These are phyloP conservation scores for Nemania serpens DNA, from an alignment of 2,329 filamentous ascomycete species.

Conservation along the genomic window DNA sequence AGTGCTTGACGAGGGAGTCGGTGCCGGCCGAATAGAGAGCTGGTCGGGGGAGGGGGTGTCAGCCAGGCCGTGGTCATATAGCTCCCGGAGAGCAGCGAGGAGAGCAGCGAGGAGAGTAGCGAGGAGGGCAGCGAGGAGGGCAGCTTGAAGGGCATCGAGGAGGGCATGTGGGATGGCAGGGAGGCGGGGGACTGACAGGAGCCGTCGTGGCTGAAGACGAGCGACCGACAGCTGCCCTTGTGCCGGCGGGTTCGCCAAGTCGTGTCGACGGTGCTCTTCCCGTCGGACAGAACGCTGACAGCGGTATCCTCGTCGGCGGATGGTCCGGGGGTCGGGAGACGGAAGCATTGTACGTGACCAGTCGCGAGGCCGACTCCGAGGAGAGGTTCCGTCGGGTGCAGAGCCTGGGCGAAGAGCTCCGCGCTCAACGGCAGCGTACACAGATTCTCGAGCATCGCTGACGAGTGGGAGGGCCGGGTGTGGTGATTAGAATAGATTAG, in stretches of 20 bases:
- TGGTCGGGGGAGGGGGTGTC: slow-evolving; percentile 37
- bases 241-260: slow-evolving; percentile 87
- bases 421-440: slow-evolving; percentile 85
- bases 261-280: slow-evolving; percentile 77
- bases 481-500: not conserved
- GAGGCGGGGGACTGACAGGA: slow-evolving; percentile 54
- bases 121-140: too few species aligned
- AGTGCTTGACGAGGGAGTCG: slow-evolving; percentile 62
- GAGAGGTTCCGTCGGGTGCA: slow-evolving; percentile 84
- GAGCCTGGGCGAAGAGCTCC: slow-evolving; percentile 85
- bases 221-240: slow-evolving; percentile 87
- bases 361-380: slow-evolving; percentile 83
- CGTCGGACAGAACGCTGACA: slow-evolving; percentile 58
- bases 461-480: not conserved
- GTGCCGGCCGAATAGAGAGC: slow-evolving; percentile 68
- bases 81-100: not conserved
- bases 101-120: too few species aligned
- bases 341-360: slow-evolving; percentile 85
- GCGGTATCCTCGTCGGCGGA: slow-evolving; percentile 58
- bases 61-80: slow-evolving; percentile 20
- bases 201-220: slow-evolving; percentile 81
- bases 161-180: not conserved
- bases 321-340: slow-evolving; percentile 62
- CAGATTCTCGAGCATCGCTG: slow-evolving; percentile 82
- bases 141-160: too few species aligned